A percentile compares a stretch with the other conserved stretches of the same genome.
phyloP scores from a whole-genome alignment of 805 yeast genomes.

The Ogataea pilisensis region DNA sequence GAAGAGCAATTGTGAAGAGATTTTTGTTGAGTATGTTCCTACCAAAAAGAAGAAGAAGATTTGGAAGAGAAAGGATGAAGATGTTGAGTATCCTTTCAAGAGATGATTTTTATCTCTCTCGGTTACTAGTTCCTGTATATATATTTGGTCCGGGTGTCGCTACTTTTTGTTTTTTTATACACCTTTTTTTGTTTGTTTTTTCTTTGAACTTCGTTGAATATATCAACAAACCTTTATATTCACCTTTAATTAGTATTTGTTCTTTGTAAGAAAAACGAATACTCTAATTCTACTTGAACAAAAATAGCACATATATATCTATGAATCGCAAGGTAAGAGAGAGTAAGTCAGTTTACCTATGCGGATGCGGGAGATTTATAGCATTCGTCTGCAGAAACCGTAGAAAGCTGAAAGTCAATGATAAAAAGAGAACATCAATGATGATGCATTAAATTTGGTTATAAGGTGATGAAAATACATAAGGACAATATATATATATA shows the following conservation, averaged over 20 bases:
- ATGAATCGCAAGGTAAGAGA: no score
- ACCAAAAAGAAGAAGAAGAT: slow-evolving; percentile 84
- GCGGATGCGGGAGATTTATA: no score
- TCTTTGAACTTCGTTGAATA: neutral
- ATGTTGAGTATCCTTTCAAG: slow-evolving; percentile 83
- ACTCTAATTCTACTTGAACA: no score
- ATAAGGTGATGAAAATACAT: neutral
- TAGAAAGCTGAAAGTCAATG: no score
- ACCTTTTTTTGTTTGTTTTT: neutral
- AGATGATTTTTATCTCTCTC: slow-evolving; percentile 10
- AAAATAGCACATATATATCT: no score
- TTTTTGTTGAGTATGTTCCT: slow-evolving; percentile 77
- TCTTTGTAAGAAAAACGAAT: no score
- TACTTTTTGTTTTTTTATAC: slow-evolving; percentile 5
- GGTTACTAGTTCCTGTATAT: neutral
- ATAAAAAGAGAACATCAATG: no score
- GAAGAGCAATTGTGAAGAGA: slow-evolving; percentile 65
- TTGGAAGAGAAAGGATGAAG: slow-evolving; percentile 85
- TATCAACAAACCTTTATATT: no score
- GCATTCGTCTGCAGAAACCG: no score
- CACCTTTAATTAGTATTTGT: no score
- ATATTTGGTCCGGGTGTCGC: no score
- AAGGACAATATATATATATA: slow-evolving; percentile 2
- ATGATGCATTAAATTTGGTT: neutral
- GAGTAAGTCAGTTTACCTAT: no score